phyloP scores from a whole-genome alignment of 2,329 filamentous ascomycete species.

The Myrmaecium sp. region DNA sequence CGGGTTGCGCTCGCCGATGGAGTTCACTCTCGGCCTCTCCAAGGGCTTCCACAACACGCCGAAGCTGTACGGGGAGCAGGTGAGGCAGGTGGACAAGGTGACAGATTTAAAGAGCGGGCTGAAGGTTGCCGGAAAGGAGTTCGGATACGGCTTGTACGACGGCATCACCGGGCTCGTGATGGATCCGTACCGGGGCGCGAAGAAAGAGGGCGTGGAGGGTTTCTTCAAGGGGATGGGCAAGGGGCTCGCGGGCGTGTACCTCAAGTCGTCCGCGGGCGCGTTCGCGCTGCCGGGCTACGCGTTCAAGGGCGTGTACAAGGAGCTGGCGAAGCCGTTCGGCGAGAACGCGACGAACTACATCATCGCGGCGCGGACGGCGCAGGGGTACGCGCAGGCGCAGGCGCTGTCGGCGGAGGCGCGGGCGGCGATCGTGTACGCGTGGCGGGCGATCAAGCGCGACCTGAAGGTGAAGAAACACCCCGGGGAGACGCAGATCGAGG shows the following conservation, averaged over 20 bases:
- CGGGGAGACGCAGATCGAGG: conserved; percentile 30
- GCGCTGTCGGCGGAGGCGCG: conserved; percentile 40
- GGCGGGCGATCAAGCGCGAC: conserved; percentile 44
- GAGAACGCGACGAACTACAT: conserved; percentile 65
- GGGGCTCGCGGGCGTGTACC: conserved; percentile 61
- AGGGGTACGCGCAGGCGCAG: conserved; percentile 52
- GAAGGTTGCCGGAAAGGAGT: conserved; percentile 55
- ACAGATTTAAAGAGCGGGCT: conserved; percentile 62
- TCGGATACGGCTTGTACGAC: conserved; percentile 63
- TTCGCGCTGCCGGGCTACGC: conserved; percentile 58
- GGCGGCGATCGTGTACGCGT: conserved; percentile 45
- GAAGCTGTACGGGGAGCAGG: conserved; percentile 67
- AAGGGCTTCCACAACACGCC: conserved; percentile 82
- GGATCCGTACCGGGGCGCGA: conserved; percentile 54
- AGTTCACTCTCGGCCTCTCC: conserved; percentile 66
- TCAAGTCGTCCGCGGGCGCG: conserved; percentile 61
- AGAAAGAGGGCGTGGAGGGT: conserved; percentile 47
- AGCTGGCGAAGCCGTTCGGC: conserved; percentile 54
- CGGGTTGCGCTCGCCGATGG: conserved; percentile 66
- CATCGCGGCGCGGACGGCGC: conserved; percentile 55
- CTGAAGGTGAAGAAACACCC: conserved; percentile 39
- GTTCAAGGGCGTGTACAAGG: conserved; percentile 66
- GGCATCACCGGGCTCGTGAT: conserved; percentile 67
- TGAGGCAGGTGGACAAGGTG: conserved; percentile 63
- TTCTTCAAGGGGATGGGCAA: conserved; percentile 68